These are phyloP conservation scores for Beta corolliflora DNA, from an alignment of 179 eudicot species.

Conservation along the genomic window DNA sequence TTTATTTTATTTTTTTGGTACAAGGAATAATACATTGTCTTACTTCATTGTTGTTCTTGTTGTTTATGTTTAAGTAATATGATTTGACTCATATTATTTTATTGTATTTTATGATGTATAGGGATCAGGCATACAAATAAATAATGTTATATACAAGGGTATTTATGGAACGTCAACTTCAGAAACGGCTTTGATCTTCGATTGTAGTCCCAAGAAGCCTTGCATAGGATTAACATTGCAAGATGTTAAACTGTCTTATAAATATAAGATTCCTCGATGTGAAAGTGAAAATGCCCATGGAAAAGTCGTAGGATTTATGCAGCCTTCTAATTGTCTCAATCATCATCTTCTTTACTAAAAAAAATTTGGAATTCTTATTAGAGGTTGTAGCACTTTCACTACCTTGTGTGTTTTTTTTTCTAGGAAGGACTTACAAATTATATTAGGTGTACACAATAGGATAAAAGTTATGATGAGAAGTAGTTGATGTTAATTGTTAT, in stretches of 20 bases:
- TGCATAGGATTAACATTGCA: constrained; percentile 30
- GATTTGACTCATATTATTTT: too few relatives aligned
- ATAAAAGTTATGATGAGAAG: too few relatives aligned
- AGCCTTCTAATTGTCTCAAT: constrained; percentile 26
- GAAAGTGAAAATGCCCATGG: constrained; percentile 25
- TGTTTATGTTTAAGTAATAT: too few relatives aligned
- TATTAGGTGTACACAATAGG: too few relatives aligned
- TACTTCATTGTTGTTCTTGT: too few relatives aligned
- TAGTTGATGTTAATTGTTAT: too few relatives aligned
- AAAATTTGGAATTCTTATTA: background rate
- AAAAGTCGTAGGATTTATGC: constrained; percentile 16
- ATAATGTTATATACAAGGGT: constrained; percentile 19
- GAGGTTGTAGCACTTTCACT: background rate
- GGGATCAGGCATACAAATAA: constrained; percentile 36
- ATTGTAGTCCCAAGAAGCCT: constrained; percentile 36
- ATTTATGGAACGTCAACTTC: constrained; percentile 37
- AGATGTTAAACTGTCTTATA: constrained; percentile 27
- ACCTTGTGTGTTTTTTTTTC: too few relatives aligned
- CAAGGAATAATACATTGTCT: too few relatives aligned
- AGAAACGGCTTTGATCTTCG: constrained; percentile 22
- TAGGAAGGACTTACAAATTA: background rate
- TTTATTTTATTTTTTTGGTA: too few relatives aligned
- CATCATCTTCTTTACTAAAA: background rate
- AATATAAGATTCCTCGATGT: constrained; percentile 3
- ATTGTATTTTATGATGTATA: background rate